phyloP scores from a whole-genome alignment of 805 yeast species.

The Candida ovalis region DNA sequence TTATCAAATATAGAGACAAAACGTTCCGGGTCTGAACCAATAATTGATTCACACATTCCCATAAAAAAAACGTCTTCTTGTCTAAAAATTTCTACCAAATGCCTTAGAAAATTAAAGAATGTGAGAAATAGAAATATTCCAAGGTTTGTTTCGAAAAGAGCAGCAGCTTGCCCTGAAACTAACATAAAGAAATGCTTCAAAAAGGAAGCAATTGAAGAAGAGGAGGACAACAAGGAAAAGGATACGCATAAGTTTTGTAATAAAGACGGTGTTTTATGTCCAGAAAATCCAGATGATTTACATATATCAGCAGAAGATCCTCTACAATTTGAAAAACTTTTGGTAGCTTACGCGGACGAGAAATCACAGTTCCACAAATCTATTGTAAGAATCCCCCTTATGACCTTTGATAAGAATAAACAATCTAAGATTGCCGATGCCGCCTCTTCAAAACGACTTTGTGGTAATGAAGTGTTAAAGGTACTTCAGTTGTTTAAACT shows the following conservation, averaged over 20 bases:
- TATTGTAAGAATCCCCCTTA: slow-evolving; percentile 13
- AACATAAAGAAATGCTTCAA: not conserved
- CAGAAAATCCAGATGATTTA: too few species aligned
- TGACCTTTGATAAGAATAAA: slow-evolving; percentile 12
- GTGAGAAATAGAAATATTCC: not conserved
- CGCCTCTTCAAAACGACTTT: slow-evolving; percentile 15
- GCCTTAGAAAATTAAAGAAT: not conserved
- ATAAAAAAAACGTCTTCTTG: not conserved
- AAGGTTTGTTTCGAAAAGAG: not conserved
- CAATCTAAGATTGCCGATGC: slow-evolving; percentile 10
- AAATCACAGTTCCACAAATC: slow-evolving; percentile 8
- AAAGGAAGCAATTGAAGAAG: not conserved
- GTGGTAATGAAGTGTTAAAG: slow-evolving; percentile 16
- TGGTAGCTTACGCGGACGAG: not conserved
- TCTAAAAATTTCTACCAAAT: not conserved
- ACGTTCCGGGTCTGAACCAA: not conserved
- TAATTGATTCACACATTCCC: not conserved
- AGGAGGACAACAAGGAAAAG: not conserved
- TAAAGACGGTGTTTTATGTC: too few species aligned
- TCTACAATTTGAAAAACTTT: not conserved
- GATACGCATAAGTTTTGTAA: too few species aligned
- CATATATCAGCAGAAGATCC: too few species aligned
- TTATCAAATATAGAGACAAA: not conserved
- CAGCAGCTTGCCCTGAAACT: not conserved
- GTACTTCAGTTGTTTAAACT: slow-evolving; percentile 20